Base-by-base conservation (phyloP, 108 stramenopile genomes). In the Chaetoceros muelleri region DNA sequence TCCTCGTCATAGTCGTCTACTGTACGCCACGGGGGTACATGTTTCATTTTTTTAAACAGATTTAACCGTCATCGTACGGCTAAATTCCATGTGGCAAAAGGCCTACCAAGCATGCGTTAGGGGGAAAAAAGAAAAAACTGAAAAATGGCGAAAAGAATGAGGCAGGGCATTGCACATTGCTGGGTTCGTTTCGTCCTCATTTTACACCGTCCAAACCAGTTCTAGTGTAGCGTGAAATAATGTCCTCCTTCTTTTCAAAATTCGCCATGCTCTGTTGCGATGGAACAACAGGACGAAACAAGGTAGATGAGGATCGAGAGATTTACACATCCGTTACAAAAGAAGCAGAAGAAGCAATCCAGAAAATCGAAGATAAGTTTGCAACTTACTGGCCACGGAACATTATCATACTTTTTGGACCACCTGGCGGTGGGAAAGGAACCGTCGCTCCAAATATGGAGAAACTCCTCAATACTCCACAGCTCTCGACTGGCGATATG, bases 401-500 rank as follows among this genome's bases (percentile, higher is more conserved):
- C 65, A 89, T 93, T 60, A 71, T 93, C 22, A 60, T 60, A 10
- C 48, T 60, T 17, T 51, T 51, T 40, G 75, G 75, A 19, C 68
- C 71, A 28, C 75, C 75, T 3, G 73, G 73, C 10, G 81, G 84
- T 24, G 85, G 91, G 52, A 88, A 90, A 64, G 92, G 92, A 57
- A 93, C 92, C 7, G 87, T 89, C 45, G 87, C 81, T 18, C 91
- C 91, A 51, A 87, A 87, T 67, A 89, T 93, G 55, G 87, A 85
- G 64, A 74, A 70, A 29, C 44, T 93, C 47, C 67, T 93, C 44
- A 82, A 82, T 23, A 79, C 87, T 57, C 91, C 91, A 13, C 87
- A 88, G 69, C 78, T 93, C 21, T 93, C 91, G 48, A 93, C 91
- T 0, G 99, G 99, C n/a, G 99, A 99, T 75, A 99, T 99, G 97